Evolutionary conservation across 176 grass and related monocot genomes (phyloP), one percentile per base, ranked within the genome.

Genomic region (Bothriochloa decipiens): DNA sequence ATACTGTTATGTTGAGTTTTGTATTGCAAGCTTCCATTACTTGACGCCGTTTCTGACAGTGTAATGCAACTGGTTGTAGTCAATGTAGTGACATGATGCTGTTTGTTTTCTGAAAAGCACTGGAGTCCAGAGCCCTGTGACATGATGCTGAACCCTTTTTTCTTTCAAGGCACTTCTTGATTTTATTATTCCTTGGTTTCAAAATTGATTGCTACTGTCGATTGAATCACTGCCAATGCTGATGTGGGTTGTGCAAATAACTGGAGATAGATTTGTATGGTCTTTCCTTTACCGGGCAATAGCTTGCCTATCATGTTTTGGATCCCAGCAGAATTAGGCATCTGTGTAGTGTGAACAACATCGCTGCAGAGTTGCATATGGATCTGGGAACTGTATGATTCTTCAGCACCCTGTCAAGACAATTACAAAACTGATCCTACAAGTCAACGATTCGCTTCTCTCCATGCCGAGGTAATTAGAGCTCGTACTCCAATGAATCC

Each of bases 371-470:
- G n/a, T 49, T 49, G 46, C 46, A 49, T 49, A 8, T 52, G 63
- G 68, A 79, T 83, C 70, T 85, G 18, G 41, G 72, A 70, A 65
- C 22, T 60, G 35, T 28, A 61, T 50, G 50, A 14, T 83, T 28
- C 68, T 65, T 55, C 74, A 61, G 66, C n/a, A 80, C 64, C 75
- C n/a, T 25, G 81, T 17, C 29, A 47, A 80, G 47, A 62, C 62
- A 75, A 49, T 32, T 76, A 23, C 46, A 63, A 33, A 60, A 43
- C 1, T 65, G 27, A 81, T 66, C 4, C 26, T 65, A 64, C 63
- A 77, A 53, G 84, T 87, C 89, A 90, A 90, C 63, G 50, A 84
- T 76, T 75, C 73, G 62, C 89, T 80, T 32, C 40, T 49, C 80
- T 75, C 89, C 35, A 90, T 49, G 81, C 50, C 13, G 69, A 18